Evolutionary conservation across 139 green algal genomes (phyloP).

Genomic region (Edaphochlamys debaryana): DNA sequence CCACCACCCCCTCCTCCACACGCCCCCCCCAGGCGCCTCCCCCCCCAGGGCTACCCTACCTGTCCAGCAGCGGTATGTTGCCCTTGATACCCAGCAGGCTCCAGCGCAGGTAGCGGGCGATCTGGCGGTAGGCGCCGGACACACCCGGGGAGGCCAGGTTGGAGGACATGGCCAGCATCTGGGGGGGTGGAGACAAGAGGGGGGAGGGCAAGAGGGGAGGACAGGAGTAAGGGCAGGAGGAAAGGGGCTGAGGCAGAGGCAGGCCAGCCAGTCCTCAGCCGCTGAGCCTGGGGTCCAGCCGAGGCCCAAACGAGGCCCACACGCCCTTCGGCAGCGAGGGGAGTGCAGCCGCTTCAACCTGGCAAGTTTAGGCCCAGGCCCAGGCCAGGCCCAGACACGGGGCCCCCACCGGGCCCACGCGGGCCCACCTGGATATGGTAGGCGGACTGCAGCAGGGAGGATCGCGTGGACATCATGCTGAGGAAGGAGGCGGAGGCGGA

Average conservation of each 20-base stretch:
- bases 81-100: conserved; percentile 23
- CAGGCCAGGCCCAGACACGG: too few relatives aligned
- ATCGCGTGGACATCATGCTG: background rate
- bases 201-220: too few relatives aligned
- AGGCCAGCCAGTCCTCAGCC: background rate
- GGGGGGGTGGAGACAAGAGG: background rate
- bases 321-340: too few relatives aligned
- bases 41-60: too few relatives aligned
- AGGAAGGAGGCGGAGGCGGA: background rate
- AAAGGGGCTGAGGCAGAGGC: background rate
- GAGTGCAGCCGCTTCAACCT: too few relatives aligned
- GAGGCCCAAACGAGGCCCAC: too few relatives aligned
- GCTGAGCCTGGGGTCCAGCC: too few relatives aligned
- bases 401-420: background rate
- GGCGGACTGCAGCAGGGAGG: conserved; percentile 14
- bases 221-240: background rate
- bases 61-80: conserved; percentile 34
- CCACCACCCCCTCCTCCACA: too few relatives aligned
- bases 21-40: too few relatives aligned
- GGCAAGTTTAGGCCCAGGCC: background rate
- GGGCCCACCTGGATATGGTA: conserved; percentile 14
- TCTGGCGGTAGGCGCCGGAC: background rate
- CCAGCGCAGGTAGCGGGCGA: conserved; percentile 35
- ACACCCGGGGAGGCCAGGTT: conserved; percentile 28
- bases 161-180: conserved; percentile 25